A percentile compares a stretch with the other conserved stretches of the same genome.
phyloP scores from a whole-genome alignment of 148 eudicot species.

The Rhododendron ovatum region DNA sequence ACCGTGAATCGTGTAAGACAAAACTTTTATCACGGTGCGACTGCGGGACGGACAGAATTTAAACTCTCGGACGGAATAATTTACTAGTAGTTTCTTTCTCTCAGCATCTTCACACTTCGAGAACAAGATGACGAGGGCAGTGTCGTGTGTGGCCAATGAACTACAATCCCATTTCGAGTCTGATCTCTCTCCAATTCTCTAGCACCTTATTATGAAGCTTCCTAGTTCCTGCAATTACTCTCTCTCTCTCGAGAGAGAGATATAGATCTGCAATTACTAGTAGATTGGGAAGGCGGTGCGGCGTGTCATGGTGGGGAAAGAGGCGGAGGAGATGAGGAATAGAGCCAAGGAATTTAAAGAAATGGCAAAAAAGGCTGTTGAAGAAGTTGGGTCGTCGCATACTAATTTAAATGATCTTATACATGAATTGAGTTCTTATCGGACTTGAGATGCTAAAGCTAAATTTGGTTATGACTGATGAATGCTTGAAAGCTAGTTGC shows the following conservation, averaged over 20 bases:
- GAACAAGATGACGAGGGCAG: not conserved
- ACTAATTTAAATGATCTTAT: constrained; percentile 19
- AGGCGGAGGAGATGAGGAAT: constrained; percentile 32
- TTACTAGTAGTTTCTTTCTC: no score
- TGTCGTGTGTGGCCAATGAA: not conserved
- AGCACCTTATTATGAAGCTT: not conserved
- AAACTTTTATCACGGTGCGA: no score
- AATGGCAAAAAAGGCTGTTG: constrained; percentile 36
- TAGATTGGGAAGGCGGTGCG: constrained; percentile 23
- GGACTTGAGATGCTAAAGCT: not conserved
- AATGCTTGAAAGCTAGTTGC: not conserved
- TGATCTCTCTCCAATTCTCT: not conserved
- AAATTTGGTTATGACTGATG: not conserved
- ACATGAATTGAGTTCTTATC: constrained; percentile 11
- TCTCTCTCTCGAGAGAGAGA: no score
- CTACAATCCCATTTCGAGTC: not conserved
- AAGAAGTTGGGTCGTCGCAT: constrained; percentile 43
- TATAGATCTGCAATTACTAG: no score
- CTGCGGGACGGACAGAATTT: no score
- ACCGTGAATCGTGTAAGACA: no score
- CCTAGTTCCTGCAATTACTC: not conserved
- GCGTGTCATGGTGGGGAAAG: constrained; percentile 26
- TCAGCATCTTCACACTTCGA: not conserved
- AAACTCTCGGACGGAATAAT: no score
- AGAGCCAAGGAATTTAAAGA: constrained; percentile 23